phyloP scores from a whole-genome alignment of 2,329 filamentous ascomycete species.

The Lecanicillium sp. region DNA sequence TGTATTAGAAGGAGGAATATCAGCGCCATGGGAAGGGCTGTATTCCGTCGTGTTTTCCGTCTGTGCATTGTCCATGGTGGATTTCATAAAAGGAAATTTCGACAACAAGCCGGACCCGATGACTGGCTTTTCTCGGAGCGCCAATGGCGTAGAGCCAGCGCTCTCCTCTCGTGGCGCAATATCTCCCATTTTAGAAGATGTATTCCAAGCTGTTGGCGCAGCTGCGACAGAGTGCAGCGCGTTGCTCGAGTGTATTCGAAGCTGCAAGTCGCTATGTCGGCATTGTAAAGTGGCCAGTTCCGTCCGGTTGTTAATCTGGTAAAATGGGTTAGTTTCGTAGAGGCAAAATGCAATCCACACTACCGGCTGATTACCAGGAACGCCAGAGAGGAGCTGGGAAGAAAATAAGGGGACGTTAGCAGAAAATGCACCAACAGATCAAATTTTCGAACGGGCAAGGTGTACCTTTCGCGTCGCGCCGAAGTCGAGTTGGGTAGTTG shows the following conservation, averaged over 20 bases:
- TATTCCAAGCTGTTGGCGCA: not conserved
- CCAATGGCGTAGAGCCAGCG: not conserved
- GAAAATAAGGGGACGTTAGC: no score
- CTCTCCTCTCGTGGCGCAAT: not conserved
- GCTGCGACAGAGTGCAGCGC: not conserved
- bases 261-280: not conserved
- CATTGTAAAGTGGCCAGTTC: not conserved
- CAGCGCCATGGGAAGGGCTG: not conserved
- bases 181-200: not conserved
- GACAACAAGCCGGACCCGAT: conserved; percentile 56
- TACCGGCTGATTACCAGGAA: no score
- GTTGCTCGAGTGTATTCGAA: not conserved
- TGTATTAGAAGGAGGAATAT: not conserved
- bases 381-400: no score
- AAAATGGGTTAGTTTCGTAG: no score
- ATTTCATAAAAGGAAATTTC: conserved; percentile 62
- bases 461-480: no score
- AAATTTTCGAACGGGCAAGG: no score
- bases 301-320: not conserved
- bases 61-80: conserved; percentile 26
- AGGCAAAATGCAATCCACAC: no score
- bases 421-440: no score
- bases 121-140: not conserved
- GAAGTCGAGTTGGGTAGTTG: no score
- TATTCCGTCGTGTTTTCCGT: conserved; percentile 29